Evolutionary conservation across 805 yeast genomes (phyloP).

Genomic region (Saturnispora silvae): DNA sequence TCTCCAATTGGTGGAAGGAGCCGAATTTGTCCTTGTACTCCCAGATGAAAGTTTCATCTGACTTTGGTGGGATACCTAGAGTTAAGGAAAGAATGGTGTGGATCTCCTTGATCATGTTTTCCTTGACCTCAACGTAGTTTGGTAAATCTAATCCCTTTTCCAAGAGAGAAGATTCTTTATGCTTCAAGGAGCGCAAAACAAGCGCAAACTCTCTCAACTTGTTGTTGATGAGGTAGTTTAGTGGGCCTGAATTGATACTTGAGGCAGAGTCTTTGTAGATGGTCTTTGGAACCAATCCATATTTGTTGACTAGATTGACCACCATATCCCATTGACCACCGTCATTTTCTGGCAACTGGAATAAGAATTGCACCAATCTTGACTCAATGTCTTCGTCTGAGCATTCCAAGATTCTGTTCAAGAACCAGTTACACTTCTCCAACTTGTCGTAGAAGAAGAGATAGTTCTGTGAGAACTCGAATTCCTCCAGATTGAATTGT

Average conservation of each 20-base stretch:
- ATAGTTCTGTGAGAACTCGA: conserved; percentile 74
- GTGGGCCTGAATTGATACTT: conserved; percentile 40
- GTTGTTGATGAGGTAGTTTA: conserved; percentile 58
- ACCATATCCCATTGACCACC: conserved; percentile 93
- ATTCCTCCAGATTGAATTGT: conserved; percentile 51
- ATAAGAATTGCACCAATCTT: conserved; percentile 54
- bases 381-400: conserved; percentile 59
- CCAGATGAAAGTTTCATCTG: conserved; percentile 58
- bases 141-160: conserved; percentile 2
- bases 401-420: conserved; percentile 66
- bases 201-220: conserved; percentile 74
- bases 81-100: conserved; percentile 59
- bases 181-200: conserved; percentile 43
- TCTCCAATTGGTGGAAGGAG: conserved; percentile 36
- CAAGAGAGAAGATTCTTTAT: conserved; percentile 27
- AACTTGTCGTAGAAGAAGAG: conserved; percentile 78
- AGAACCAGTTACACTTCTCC: conserved; percentile 73
- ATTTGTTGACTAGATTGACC: conserved; percentile 62
- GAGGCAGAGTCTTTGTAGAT: conserved; percentile 62
- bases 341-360: conserved; percentile 60
- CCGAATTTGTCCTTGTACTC: conserved; percentile 68
- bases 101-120: conserved; percentile 44
- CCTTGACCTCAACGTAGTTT: conserved; percentile 19
- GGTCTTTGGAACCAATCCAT: conserved; percentile 71
- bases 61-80: conserved; percentile 72